Base-by-base conservation (phyloP, 495 filamentous ascomycete species). In the Tuber calosporum region DNA sequence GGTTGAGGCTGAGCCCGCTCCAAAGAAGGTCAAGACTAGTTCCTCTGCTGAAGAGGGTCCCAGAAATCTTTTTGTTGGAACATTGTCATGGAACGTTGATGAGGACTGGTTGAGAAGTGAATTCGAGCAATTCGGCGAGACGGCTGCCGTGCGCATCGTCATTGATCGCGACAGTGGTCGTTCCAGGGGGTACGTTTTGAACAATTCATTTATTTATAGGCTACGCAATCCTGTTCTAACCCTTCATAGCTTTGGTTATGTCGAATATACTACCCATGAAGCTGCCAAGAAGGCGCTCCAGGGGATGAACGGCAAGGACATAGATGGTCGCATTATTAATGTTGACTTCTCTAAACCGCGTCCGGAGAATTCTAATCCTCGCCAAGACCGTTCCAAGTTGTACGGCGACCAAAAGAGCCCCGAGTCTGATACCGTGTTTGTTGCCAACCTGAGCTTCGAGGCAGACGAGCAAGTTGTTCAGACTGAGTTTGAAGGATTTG, bases 71-170 rank as follows among this genome's bases (percentile, higher is more conserved):
- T 97, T 97, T 84, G 88, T 96, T 77, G 96, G 95, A 76, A 94
- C 93, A 85, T 87, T 99, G 72, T 94, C 93, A 80, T 99, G 93
- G 93, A 94, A 90, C 80, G 86, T 99, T 69, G 93, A 97, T 80
- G 95, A 98, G 83, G 91, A 95, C 74, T 92, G 90, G 88, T 89
- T 99, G 71, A 87, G 87, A 75, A 87, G 90, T 77, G 91, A 97
- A 84, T 98, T 99, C 83, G 87, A 93, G 85, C 84, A 86, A 67
- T 96, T 90, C 82, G 93, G 92, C 77, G 91, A 91, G 78, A 86
- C 97, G 72, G 84, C 87, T 80, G 87, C 89, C 78, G 89, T 88
- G 72, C 89, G 91, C 76, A 89, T 99, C 80, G 90, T 98, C 81
- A 91, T 89, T 69, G 95, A 99, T 84, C 89, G 89, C 80, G 89